Conservation (phyloP, 2,329 filamentous ascomycete genomes). For the Fusarium concolor region DNA sequence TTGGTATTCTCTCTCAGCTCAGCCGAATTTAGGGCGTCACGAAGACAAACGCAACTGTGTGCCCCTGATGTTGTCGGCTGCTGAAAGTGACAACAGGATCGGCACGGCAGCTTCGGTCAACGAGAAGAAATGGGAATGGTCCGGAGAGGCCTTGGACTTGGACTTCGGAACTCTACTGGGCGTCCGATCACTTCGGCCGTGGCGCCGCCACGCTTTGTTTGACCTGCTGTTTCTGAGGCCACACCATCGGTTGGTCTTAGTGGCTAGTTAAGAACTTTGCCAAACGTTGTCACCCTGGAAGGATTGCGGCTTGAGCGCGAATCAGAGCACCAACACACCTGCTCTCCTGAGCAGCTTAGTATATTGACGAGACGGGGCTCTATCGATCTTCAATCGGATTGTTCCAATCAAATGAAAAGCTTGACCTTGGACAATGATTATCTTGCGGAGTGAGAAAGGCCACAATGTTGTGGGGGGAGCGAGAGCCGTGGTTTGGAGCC, state of each 20-base stretch:
- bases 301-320: conserved; percentile 7
- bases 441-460: neutral
- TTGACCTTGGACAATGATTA: conserved; percentile 8
- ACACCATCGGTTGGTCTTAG: conserved; percentile 27
- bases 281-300: conserved; percentile 8
- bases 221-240: conserved; percentile 38
- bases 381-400: conserved; percentile 8
- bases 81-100: neutral
- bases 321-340: conserved; percentile 3
- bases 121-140: conserved; percentile 18
- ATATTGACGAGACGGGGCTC: neutral
- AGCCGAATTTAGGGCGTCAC: conserved; percentile 16
- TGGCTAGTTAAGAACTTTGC: conserved; percentile 6
- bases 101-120: conserved; percentile 4
- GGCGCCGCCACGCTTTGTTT: conserved; percentile 43
- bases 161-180: conserved; percentile 36
- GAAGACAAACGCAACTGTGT: neutral
- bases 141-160: conserved; percentile 8
- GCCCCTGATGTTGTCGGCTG: neutral
- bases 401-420: conserved; percentile 10
- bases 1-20: conserved; percentile 22
- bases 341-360: neutral
- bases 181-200: conserved; percentile 41
- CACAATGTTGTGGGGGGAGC: conserved; percentile 19
- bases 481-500: conserved; percentile 19